Conservation (phyloP, 2,329 filamentous ascomycete species). For the Acephala macrosclerotiorum region DNA sequence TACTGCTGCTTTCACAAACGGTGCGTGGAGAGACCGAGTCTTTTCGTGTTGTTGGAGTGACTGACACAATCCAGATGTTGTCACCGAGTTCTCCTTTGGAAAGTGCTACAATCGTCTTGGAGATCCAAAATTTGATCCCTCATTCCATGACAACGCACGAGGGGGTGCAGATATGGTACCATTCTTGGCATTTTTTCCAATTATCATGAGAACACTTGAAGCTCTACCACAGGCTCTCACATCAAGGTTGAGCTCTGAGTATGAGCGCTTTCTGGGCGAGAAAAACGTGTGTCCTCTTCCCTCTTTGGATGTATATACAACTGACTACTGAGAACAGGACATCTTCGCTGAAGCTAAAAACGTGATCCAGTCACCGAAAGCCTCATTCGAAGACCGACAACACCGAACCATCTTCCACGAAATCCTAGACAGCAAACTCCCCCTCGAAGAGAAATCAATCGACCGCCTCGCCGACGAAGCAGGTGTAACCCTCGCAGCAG, state of each 20-base stretch:
- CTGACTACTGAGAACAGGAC: too few relatives aligned
- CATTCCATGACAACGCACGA: not conserved
- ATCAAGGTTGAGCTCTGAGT: not conserved
- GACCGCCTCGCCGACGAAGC: conserved; percentile 45
- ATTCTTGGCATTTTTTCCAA: not conserved
- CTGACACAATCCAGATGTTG: not conserved
- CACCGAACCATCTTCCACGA: conserved; percentile 32
- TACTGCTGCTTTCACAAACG: too few relatives aligned
- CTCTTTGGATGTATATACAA: too few relatives aligned
- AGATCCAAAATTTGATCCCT: not conserved
- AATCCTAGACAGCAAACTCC: conserved; percentile 38
- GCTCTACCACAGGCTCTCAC: not conserved
- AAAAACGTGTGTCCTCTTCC: too few relatives aligned
- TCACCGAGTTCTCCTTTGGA: not conserved
- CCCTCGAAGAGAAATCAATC: conserved; percentile 44
- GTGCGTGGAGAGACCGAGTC: too few relatives aligned
- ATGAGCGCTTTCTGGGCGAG: too few relatives aligned
- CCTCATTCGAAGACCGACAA: too few relatives aligned
- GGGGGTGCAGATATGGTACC: not conserved
- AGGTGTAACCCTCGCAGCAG: conserved; percentile 44
- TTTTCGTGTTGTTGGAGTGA: too few relatives aligned
- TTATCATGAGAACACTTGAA: not conserved
- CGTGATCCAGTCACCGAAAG: too few relatives aligned
- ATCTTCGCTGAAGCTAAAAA: too few relatives aligned
- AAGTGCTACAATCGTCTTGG: not conserved